Percentiles rank a stretch among this genome's conserved stretches.
Conservation (phyloP, 306 rosid genomes). For the Begonia peltatifolia region DNA sequence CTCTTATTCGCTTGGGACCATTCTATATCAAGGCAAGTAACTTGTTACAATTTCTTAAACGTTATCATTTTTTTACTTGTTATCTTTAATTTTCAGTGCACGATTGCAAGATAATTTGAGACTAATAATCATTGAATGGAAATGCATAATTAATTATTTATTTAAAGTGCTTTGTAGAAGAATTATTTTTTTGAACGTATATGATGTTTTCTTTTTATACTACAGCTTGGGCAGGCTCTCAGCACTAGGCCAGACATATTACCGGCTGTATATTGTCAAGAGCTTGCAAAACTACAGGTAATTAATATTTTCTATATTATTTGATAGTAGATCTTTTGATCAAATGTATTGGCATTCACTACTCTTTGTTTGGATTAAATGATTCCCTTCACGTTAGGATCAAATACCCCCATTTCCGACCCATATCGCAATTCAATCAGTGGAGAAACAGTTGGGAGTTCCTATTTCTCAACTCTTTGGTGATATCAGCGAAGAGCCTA, state of each 20-base stretch:
- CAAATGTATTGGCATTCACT: background rate
- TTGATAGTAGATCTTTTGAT: background rate
- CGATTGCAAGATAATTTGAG: background rate
- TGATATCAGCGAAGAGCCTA: constrained; percentile 62
- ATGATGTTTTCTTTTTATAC: constrained; percentile 12
- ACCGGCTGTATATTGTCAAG: constrained; percentile 74
- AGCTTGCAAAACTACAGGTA: constrained; percentile 86
- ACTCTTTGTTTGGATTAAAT: constrained; percentile 1
- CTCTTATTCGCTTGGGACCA: constrained; percentile 88
- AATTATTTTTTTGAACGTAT: too few relatives aligned
- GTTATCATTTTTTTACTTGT: background rate
- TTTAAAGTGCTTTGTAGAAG: too few relatives aligned
- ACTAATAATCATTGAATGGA: too few relatives aligned
- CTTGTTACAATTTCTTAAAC: constrained; percentile 12
- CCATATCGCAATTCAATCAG: constrained; percentile 52
- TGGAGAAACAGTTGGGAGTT: constrained; percentile 65
- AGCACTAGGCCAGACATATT: constrained; percentile 93
- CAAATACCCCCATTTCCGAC: constrained; percentile 95
- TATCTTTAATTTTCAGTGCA: background rate
- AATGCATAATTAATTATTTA: too few relatives aligned
- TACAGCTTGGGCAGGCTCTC: constrained; percentile 96
- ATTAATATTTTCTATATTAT: constrained; percentile 6
- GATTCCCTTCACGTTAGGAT: constrained; percentile 30
- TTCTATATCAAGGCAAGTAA: constrained; percentile 86
- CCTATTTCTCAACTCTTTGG: constrained; percentile 54